phyloP scores from a whole-genome alignment of 306 rosid species.

The Dalbergia oliveri region DNA sequence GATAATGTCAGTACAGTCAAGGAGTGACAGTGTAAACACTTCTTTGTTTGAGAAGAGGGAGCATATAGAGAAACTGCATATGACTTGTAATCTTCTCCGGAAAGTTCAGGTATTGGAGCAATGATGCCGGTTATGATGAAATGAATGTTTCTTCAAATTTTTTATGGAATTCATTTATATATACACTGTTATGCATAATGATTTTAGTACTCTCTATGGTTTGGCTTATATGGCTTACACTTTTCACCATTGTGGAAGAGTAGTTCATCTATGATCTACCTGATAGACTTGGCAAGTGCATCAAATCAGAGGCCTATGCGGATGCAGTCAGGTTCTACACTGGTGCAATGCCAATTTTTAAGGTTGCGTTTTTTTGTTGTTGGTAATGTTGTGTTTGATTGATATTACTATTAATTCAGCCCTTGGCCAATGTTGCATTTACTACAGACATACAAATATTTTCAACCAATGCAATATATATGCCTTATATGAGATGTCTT shows the following conservation, averaged over 20 bases:
- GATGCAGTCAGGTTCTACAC: conserved; percentile 88
- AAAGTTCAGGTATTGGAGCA: conserved; percentile 80
- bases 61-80: conserved; percentile 83
- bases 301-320: conserved; percentile 89
- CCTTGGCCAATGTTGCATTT: conserved; percentile 13
- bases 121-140: background rate
- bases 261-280: conserved; percentile 98
- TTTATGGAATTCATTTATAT: background rate
- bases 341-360: conserved; percentile 92
- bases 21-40: conserved; percentile 88
- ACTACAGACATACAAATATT: background rate
- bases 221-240: conserved; percentile 22
- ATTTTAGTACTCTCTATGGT: conserved; percentile 20
- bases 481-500: conserved; percentile 29
- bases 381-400: background rate
- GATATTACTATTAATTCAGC: conserved; percentile 36
- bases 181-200: background rate
- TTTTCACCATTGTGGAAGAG: conserved; percentile 52
- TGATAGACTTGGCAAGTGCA: conserved; percentile 87
- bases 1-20: conserved; percentile 92
- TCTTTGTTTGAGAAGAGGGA: conserved; percentile 84
- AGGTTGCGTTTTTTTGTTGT: conserved; percentile 52
- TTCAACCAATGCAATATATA: background rate
- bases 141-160: conserved; percentile 10
- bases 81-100: conserved; percentile 84